Evolutionary conservation across 441 rosid genomes (phyloP).

Genomic region (Gossypium schwendimanii): DNA sequence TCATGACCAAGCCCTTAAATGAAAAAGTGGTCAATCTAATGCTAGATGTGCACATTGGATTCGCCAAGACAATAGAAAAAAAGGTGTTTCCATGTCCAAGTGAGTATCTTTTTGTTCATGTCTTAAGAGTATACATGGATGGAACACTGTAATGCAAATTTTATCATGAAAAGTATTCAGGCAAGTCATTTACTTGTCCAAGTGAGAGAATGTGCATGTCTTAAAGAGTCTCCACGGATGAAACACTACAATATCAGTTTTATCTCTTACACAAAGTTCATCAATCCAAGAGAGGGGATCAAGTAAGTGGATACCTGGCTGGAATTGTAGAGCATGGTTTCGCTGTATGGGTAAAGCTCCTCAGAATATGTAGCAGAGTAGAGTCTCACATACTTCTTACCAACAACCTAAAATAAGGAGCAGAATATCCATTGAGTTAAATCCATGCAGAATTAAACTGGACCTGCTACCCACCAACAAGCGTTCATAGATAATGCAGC

Average conservation of each 20-base stretch:
- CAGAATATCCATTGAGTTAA: background rate
- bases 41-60: background rate
- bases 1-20: background rate
- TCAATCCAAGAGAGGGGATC: background rate
- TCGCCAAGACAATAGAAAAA: background rate
- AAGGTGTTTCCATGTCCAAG: background rate
- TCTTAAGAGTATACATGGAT: background rate
- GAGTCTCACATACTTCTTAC: conserved; percentile 80
- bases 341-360: conserved; percentile 70
- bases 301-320: conserved; percentile 57
- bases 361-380: conserved; percentile 60
- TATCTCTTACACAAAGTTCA: background rate
- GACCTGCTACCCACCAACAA: background rate
- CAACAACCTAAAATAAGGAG: conserved; percentile 61
- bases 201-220: no score
- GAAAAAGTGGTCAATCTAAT: background rate
- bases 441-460: background rate
- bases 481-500: background rate
- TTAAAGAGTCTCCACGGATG: no score
- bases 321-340: conserved; percentile 84
- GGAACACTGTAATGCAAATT: background rate
- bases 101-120: background rate
- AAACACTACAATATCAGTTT: no score
- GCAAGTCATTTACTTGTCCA: no score
- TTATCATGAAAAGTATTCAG: background rate